Conservation (phyloP, 1,284 basidiomycete genomes). For the Moesziomyces parantarcticus region DNA sequence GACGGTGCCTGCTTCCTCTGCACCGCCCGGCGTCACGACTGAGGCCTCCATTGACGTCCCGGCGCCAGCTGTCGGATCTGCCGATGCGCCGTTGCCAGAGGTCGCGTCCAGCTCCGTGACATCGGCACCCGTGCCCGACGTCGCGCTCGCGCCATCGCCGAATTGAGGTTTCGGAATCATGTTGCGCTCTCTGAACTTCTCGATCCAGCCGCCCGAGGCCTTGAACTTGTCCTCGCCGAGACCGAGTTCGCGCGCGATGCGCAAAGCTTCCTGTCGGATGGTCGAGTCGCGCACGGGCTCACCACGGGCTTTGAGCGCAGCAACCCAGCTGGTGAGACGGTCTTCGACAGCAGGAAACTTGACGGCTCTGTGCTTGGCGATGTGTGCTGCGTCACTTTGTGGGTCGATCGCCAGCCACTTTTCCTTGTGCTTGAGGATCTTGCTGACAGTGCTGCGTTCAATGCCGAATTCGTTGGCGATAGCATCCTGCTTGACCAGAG, state of each 20-base stretch:
- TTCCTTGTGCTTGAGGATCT: constrained; percentile 84
- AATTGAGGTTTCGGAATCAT: constrained; percentile 73
- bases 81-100: constrained; percentile 1
- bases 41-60: neutral
- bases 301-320: constrained; percentile 72
- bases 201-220: constrained; percentile 87
- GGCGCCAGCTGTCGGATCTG: constrained; percentile 3
- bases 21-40: neutral
- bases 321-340: constrained; percentile 75
- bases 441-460: constrained; percentile 91
- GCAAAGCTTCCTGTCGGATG: constrained; percentile 78
- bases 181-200: constrained; percentile 86
- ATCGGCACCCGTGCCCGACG: constrained; percentile 1
- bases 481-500: constrained; percentile 41
- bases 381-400: constrained; percentile 35
- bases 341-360: constrained; percentile 80
- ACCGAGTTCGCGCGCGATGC: constrained; percentile 74
- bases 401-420: constrained; percentile 78
- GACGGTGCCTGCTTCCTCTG: neutral
- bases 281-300: constrained; percentile 76
- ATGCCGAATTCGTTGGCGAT: constrained; percentile 74
- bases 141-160: constrained; percentile 1
- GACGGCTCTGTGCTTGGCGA: constrained; percentile 57
- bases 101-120: constrained; percentile 2
- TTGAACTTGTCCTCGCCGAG: constrained; percentile 81